Percentiles rank a stretch among this genome's conserved stretches.
These are phyloP conservation scores for Pichia phayaonensis DNA, from an alignment of 805 yeast species.

Conservation along the genomic window DNA sequence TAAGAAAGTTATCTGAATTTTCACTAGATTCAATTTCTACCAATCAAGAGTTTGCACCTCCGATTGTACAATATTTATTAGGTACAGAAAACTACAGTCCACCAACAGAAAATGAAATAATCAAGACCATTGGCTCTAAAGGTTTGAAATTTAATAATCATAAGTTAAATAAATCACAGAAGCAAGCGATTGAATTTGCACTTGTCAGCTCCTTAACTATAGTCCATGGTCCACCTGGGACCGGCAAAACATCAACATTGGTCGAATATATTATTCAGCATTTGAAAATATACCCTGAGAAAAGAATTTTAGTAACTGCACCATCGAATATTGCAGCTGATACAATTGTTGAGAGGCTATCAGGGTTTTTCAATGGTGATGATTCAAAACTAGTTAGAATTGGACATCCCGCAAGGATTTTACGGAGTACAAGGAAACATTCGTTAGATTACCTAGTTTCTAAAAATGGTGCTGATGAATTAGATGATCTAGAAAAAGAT, in stretches of 20 bases:
- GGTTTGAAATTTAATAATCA: slow-evolving; percentile 31
- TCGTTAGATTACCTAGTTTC: slow-evolving; percentile 70
- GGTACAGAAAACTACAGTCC: slow-evolving; percentile 34
- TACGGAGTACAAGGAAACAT: slow-evolving; percentile 54
- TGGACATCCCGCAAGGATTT: slow-evolving; percentile 89
- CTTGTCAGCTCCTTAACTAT: slow-evolving; percentile 47
- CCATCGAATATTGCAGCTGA: slow-evolving; percentile 93
- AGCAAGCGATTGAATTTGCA: slow-evolving; percentile 61
- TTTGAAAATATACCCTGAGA: slow-evolving; percentile 24
- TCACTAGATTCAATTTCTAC: slow-evolving; percentile 26
- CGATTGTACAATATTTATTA: slow-evolving; percentile 38
- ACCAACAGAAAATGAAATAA: slow-evolving; percentile 14
- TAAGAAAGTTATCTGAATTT: slow-evolving; percentile 56
- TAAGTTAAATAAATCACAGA: slow-evolving; percentile 61
- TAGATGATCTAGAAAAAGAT: slow-evolving; percentile 38
- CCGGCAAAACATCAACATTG: slow-evolving; percentile 79
- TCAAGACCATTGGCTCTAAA: neutral
- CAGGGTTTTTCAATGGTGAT: slow-evolving; percentile 26
- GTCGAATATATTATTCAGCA: slow-evolving; percentile 77
- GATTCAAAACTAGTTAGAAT: slow-evolving; percentile 53
- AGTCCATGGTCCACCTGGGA: slow-evolving; percentile 79
- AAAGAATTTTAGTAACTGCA: slow-evolving; percentile 76
- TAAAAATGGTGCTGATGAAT: slow-evolving; percentile 47
- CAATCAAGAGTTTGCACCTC: slow-evolving; percentile 1
- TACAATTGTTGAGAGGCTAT: slow-evolving; percentile 74